Conservation (phyloP, 2,329 filamentous ascomycete species). For the Fusarium sp. region DNA sequence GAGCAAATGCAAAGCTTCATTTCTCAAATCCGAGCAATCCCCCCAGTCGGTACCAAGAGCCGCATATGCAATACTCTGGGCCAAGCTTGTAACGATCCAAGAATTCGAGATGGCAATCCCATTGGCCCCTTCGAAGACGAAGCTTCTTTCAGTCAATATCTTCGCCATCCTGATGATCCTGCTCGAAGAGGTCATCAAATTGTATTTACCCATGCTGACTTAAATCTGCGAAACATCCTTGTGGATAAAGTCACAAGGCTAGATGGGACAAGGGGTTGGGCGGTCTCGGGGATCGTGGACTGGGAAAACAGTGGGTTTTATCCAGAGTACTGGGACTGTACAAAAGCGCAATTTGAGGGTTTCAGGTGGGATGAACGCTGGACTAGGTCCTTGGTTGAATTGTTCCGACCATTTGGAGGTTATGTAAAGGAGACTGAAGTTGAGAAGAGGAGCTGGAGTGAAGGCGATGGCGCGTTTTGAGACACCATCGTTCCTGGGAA, state of each 20-base stretch:
- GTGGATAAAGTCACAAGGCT: slow-evolving; percentile 37
- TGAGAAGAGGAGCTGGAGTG: background rate
- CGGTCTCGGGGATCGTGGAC: slow-evolving; percentile 43
- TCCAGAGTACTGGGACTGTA: slow-evolving; percentile 43
- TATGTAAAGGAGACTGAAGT: background rate
- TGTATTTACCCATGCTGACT: slow-evolving; percentile 57
- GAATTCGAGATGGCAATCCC: slow-evolving; percentile 37
- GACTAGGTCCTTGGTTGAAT: background rate
- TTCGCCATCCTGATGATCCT: slow-evolving; percentile 46
- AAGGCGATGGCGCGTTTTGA: background rate
- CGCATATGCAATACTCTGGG: slow-evolving; percentile 48
- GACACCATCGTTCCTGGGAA: too few relatives aligned
- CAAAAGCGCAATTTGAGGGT: slow-evolving; percentile 11
- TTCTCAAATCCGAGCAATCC: slow-evolving; percentile 43
- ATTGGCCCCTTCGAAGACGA: slow-evolving; percentile 47
- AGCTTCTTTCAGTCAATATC: slow-evolving; percentile 46
- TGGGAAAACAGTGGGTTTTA: slow-evolving; percentile 42
- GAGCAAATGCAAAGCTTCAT: slow-evolving; percentile 38
- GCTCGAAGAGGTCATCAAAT: slow-evolving; percentile 27
- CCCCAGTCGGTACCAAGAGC: slow-evolving; percentile 18
- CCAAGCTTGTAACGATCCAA: slow-evolving; percentile 40
- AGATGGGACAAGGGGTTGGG: slow-evolving; percentile 31
- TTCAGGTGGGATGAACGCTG: background rate
- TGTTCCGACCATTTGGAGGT: background rate
- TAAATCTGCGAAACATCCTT: slow-evolving; percentile 45